These are phyloP conservation scores for Malus hybrid DNA, from an alignment of 331 rosid genomes.

Conservation along the genomic window DNA sequence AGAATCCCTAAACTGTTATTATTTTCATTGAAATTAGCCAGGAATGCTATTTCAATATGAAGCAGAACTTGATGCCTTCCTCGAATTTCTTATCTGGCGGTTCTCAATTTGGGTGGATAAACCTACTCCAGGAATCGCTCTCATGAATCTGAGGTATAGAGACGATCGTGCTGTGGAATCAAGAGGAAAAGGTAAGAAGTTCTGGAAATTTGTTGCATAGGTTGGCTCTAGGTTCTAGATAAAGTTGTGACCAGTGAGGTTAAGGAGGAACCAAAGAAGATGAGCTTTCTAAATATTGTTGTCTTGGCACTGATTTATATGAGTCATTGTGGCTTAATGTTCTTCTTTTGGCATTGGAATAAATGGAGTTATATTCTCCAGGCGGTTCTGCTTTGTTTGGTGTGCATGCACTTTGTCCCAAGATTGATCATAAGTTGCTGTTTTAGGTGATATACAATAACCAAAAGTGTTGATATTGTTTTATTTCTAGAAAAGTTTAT, in stretches of 20 bases:
- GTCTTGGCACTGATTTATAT: neutral
- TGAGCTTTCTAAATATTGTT: neutral
- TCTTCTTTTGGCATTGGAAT: neutral
- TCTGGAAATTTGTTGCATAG: slow-evolving; percentile 12
- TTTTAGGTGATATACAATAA: neutral
- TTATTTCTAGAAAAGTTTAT: neutral
- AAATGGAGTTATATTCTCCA: neutral
- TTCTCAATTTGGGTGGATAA: slow-evolving; percentile 98
- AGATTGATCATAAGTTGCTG: neutral
- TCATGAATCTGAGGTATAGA: slow-evolving; percentile 94
- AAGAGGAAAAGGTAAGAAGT: slow-evolving; percentile 63
- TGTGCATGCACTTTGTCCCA: neutral
- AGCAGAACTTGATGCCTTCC: slow-evolving; percentile 98
- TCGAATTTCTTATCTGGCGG: slow-evolving; percentile 97
- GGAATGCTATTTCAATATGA: slow-evolving; percentile 99
- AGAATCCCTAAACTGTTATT: slow-evolving; percentile 29
- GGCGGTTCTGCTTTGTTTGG: too few relatives aligned
- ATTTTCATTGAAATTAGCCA: slow-evolving; percentile 79
- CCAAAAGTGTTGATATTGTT: neutral
- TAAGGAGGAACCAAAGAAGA: neutral
- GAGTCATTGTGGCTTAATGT: neutral
- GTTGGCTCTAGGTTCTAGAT: neutral
- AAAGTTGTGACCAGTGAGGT: neutral
- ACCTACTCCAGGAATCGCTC: slow-evolving; percentile 94
- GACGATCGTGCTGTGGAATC: slow-evolving; percentile 74